Base-by-base conservation (phyloP, 2,329 filamentous ascomycete species). In the Pseudogymnoascus pannorum region DNA sequence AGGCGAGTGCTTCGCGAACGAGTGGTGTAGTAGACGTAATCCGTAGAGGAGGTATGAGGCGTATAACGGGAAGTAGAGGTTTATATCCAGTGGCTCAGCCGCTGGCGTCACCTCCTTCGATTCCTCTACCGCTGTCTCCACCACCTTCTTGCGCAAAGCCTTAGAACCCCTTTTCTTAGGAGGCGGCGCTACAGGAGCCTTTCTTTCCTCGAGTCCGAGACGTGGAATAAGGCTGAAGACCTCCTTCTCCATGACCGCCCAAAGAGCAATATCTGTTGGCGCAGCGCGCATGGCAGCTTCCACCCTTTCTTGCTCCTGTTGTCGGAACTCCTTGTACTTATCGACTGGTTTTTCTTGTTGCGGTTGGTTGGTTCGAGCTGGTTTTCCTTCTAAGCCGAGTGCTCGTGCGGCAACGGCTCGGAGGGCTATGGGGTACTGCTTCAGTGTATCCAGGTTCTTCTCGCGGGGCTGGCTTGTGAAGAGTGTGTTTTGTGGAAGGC, bases 231-330 rank as follows among this genome's bases (percentile, higher is more conserved):
- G 73, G 1, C 79, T 76, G 66, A 92, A 89, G 11, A 92, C 85
- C 58, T 91, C 81, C 4, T 75, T 71, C 64, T 90, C 83, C 70
- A 92, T 77, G 2, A 87, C 72, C 5, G 82, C 72, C 87, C 88
- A 92, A 8, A 91, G 76, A 58, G 84, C 82, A 18, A 79, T 74
- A 66, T 92, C 89, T 0, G 83, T 83, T 62, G 75, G 66, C 16
- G 85, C 85, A 1, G 68, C 70, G 9, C 75, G 72, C 75, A 92
- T 81, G 38, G 82, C 68, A 5, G 66, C 64, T 64, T 83, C 79
- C 7, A 91, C 78, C 8, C 82, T 75, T 24, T 69, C 66, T 54
- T 79, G 76, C 69, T 87, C 84, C 5, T 68, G 66, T 35, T 74
- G 66, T 8, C 72, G 69, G 8, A 79, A 35, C 14, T 64, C 44